These are phyloP conservation scores for Kurtzmaniella quercitrusa DNA, from an alignment of 1,139 yeast species.

Conservation along the genomic window DNA sequence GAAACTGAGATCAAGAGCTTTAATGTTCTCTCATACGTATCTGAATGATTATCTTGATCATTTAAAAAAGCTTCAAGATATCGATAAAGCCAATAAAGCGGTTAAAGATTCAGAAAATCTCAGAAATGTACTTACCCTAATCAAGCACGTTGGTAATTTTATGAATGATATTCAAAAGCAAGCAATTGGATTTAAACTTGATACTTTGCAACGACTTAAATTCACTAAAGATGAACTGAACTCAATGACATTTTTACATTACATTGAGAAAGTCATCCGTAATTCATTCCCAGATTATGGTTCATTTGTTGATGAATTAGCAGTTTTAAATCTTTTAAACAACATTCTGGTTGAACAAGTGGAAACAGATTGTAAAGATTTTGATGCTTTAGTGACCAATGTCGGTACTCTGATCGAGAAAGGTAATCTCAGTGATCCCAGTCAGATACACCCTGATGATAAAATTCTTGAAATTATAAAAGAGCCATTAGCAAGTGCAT, in stretches of 20 bases:
- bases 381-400: slow-evolving; percentile 47
- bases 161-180: slow-evolving; percentile 84
- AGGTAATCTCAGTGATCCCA: slow-evolving; percentile 73
- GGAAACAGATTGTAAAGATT: slow-evolving; percentile 66
- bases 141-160: slow-evolving; percentile 83
- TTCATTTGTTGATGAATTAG: slow-evolving; percentile 71
- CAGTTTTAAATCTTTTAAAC: slow-evolving; percentile 56
- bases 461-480: slow-evolving; percentile 44
- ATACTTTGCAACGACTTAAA: slow-evolving; percentile 75
- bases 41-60: slow-evolving; percentile 73
- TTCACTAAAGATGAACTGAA: slow-evolving; percentile 83
- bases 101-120: slow-evolving; percentile 63
- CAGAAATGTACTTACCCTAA: slow-evolving; percentile 65
- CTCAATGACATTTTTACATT: slow-evolving; percentile 78
- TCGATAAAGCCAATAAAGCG: slow-evolving; percentile 65
- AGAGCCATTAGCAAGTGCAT: slow-evolving; percentile 59
- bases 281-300: slow-evolving; percentile 74
- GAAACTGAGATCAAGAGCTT: slow-evolving; percentile 79
- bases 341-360: slow-evolving; percentile 75
- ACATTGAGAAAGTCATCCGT: slow-evolving; percentile 77
- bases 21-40: slow-evolving; percentile 62
- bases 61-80: slow-evolving; percentile 51
- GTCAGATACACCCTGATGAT: slow-evolving; percentile 75
- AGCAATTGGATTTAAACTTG: slow-evolving; percentile 80
- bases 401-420: slow-evolving; percentile 54